Evolutionary conservation across 371 early-diverging fungal species (phyloP).

Genomic region (Zancudomyces culisetae): DNA sequence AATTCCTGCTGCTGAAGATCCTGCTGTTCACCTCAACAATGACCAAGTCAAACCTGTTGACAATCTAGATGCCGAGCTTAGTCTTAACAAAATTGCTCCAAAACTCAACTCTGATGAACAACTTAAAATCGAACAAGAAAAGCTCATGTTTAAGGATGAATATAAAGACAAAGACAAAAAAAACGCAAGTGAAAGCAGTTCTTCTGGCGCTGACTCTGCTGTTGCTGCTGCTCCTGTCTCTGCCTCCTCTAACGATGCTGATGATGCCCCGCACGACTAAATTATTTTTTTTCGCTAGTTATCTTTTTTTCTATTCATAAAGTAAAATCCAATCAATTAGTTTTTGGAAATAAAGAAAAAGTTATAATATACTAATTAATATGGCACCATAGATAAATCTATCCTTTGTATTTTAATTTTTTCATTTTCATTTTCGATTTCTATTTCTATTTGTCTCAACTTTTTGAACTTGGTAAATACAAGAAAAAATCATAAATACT

Average conservation of each 20-base stretch:
- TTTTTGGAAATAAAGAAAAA: neutral
- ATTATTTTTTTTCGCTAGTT: neutral
- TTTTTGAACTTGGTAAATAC: too few species aligned
- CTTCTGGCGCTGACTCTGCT: neutral
- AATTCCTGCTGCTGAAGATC: neutral
- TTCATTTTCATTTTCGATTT: too few species aligned
- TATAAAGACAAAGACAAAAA: neutral
- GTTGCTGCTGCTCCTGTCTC: neutral
- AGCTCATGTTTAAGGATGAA: slow-evolving; percentile 1
- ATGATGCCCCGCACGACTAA: neutral
- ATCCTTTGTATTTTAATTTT: too few species aligned
- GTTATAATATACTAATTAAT: neutral
- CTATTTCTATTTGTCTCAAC: too few species aligned
- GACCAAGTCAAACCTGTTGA: neutral
- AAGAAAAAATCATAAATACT: too few species aligned
- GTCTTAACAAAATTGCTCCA: neutral
- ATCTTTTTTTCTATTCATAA: neutral
- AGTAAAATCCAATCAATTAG: neutral
- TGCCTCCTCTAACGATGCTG: neutral
- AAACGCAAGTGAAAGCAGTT: neutral
- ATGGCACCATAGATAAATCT: neutral
- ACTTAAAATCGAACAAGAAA: neutral
- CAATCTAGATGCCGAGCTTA: slow-evolving; percentile 1
- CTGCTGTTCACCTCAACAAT: neutral
- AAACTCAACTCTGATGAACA: neutral